Conservation (phyloP, 495 filamentous ascomycete species). For the Xylaria nigripes region DNA sequence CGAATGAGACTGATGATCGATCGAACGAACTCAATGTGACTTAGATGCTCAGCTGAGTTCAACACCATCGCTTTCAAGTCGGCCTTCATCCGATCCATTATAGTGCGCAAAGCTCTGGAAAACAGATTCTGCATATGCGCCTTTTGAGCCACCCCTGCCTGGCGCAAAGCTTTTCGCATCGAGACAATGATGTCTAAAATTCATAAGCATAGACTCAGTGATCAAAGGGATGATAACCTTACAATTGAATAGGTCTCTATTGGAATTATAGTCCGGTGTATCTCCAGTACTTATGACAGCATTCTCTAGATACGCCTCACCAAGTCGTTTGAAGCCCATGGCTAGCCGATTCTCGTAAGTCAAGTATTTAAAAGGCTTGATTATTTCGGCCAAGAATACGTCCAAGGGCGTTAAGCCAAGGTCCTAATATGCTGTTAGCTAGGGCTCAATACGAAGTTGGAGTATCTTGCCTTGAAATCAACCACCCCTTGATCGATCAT, state of each 20-base stretch:
- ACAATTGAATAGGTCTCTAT: slow-evolving; percentile 30
- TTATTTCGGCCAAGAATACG: slow-evolving; percentile 32
- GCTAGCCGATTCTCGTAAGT: slow-evolving; percentile 38
- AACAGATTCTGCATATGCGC: slow-evolving; percentile 27
- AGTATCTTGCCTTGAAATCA: slow-evolving; percentile 22
- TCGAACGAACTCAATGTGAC: slow-evolving; percentile 39
- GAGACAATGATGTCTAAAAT: slow-evolving; percentile 24
- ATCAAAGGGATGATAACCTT: slow-evolving; percentile 2
- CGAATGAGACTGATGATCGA: slow-evolving; percentile 37
- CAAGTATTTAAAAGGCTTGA: slow-evolving; percentile 30
- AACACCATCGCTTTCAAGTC: slow-evolving; percentile 30
- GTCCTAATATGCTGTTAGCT: slow-evolving; percentile 15
- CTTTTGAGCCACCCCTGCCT: slow-evolving; percentile 13
- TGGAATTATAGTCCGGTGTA: slow-evolving; percentile 34
- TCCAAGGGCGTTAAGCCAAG: slow-evolving; percentile 27
- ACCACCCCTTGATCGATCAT: slow-evolving; percentile 33
- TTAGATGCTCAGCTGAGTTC: slow-evolving; percentile 25
- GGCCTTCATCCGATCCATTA: slow-evolving; percentile 43
- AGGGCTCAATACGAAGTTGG: background rate
- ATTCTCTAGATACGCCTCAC: slow-evolving; percentile 26
- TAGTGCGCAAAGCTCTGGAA: slow-evolving; percentile 26
- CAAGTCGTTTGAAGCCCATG: slow-evolving; percentile 26
- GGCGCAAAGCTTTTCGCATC: slow-evolving; percentile 36
- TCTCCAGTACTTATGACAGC: slow-evolving; percentile 22
- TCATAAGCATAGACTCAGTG: slow-evolving; percentile 7